phyloP scores from a whole-genome alignment of 768 basidiomycete species.

The Tulasnella calospora region DNA sequence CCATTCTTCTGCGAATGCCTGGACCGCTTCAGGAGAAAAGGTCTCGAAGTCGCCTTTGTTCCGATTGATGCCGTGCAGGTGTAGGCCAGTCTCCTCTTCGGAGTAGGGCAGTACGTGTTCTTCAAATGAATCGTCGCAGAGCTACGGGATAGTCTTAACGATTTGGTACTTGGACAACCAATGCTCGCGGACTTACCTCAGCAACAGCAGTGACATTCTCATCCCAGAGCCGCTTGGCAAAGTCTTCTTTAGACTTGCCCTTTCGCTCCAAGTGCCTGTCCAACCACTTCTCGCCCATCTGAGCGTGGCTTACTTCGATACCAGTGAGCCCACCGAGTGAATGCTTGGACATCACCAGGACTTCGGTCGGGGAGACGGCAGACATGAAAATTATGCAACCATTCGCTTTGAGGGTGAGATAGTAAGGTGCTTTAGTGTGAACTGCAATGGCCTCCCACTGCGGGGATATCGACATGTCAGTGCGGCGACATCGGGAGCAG shows the following conservation, averaged over 20 bases:
- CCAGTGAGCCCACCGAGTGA: constrained; percentile 60
- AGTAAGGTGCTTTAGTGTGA: constrained; percentile 72
- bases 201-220: constrained; percentile 56
- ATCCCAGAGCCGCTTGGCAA: constrained; percentile 72
- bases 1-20: constrained; percentile 80
- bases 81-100: constrained; percentile 77
- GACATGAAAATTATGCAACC: constrained; percentile 96
- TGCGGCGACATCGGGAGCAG: background rate
- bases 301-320: constrained; percentile 59
- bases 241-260: constrained; percentile 63
- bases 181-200: background rate
- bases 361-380: constrained; percentile 64
- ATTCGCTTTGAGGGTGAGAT: constrained; percentile 87
- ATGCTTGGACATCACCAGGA: constrained; percentile 91
- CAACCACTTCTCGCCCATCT: constrained; percentile 82
- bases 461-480: background rate
- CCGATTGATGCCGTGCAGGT: constrained; percentile 86
- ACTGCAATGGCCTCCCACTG: constrained; percentile 72
- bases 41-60: constrained; percentile 65
- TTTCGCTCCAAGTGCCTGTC: constrained; percentile 55
- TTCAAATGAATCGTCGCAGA: constrained; percentile 96
- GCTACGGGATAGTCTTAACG: constrained; percentile 44
- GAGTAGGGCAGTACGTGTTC: constrained; percentile 90
- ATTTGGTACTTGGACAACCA: background rate
- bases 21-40: constrained; percentile 58